phyloP scores from a whole-genome alignment of 306 rosid genomes.

The Oxytropis ochrocephala region DNA sequence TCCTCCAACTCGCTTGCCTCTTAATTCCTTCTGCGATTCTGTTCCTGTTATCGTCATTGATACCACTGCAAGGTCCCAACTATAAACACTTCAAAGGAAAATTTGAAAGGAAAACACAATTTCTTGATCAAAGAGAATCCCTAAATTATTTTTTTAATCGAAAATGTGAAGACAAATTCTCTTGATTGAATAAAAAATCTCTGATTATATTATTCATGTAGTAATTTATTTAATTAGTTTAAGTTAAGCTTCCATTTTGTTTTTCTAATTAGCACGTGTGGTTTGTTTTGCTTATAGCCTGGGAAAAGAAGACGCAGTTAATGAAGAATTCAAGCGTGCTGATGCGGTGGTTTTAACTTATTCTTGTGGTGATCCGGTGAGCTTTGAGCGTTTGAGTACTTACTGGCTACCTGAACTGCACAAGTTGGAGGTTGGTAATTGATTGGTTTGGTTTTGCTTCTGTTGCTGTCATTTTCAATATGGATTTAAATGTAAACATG shows the following conservation, averaged over 20 bases:
- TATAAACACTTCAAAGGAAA: neutral
- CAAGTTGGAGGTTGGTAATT: constrained; percentile 39
- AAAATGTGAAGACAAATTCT: neutral
- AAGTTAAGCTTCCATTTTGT: neutral
- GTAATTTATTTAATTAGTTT: neutral
- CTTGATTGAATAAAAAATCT: neutral
- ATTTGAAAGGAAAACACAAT: neutral
- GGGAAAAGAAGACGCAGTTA: neutral
- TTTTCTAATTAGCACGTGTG: neutral
- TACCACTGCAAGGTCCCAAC: constrained; percentile 27
- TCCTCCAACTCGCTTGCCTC: constrained; percentile 24
- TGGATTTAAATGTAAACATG: neutral
- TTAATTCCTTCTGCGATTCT: constrained; percentile 9
- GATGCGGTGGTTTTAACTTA: constrained; percentile 47
- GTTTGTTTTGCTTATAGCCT: constrained; percentile 1
- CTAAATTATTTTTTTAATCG: constrained; percentile 3
- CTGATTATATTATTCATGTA: neutral
- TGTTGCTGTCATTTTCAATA: neutral
- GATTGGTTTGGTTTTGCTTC: constrained; percentile 13
- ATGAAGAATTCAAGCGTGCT: constrained; percentile 27
- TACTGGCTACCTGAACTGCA: constrained; percentile 63
- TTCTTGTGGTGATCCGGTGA: constrained; percentile 50
- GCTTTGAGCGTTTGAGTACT: constrained; percentile 45
- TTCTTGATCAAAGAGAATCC: neutral
- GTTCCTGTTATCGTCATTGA: constrained; percentile 26